Base-by-base conservation (phyloP, 768 basidiomycete species). In the Xerocomus spinulosus region DNA sequence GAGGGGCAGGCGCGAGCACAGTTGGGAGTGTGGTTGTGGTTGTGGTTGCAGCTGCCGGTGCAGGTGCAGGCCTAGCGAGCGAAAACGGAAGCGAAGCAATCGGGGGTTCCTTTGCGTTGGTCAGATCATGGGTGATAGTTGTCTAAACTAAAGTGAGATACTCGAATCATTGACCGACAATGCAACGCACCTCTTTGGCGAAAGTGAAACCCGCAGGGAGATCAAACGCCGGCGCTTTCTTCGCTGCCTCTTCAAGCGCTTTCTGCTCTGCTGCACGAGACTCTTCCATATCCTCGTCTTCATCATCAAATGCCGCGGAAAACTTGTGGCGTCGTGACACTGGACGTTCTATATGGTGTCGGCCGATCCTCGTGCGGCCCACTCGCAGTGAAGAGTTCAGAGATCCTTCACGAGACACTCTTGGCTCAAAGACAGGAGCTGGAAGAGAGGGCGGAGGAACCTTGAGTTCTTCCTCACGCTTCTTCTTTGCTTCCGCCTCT, bases 201-300 rank as follows among this genome's bases (percentile, higher is more conserved):
- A 90, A 88, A 36, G 73, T 80, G 64, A 90, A 89, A 7, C 76
- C 79, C 45, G 71, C 64, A 17, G 85, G 79, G 32, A 82, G 70
- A 33, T 81, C 72, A 61, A 84, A 87, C 5, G 70, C 64, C 2
- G 83, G 83, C 9, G 65, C 70, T 50, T 70, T 76, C 60, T 75
- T 77, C 10, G 77, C 74, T 7, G 78, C 78, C 55, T 79, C 79
- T 45, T 83, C 79, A 13, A 81, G 62, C 46, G 64, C 64, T 36
- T 72, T 69, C 32, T 67, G 66, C 48, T 82, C 79, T 52, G 70
- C 71, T 52, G 60, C 63, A 33, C 68, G 67, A 47, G 70, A 66
- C 32, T 70, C 64, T 41, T 73, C 64, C 58, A 69, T 67, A 39
- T 69, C 69, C 26, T 70, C 81, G 23, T 59, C 69, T 23, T 80